Conservation (phyloP, 371 early-diverging fungal species). For the Coemansia sp. region DNA sequence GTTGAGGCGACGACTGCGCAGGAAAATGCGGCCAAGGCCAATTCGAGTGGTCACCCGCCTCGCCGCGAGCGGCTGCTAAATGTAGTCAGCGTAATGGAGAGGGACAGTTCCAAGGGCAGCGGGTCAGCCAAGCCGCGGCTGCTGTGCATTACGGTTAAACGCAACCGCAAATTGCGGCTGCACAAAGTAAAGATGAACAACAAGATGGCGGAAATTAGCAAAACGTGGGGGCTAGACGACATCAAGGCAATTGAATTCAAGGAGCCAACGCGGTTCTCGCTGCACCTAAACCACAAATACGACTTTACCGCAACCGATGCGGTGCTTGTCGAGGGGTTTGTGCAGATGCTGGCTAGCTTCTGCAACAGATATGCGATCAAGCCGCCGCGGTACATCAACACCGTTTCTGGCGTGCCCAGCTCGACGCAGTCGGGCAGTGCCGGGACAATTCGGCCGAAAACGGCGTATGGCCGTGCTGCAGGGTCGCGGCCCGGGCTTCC, state of each 20-base stretch:
- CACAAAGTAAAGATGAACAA: slow-evolving; percentile 48
- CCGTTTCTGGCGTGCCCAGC: slow-evolving; percentile 34
- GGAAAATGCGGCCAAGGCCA: slow-evolving; percentile 32
- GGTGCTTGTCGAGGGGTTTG: slow-evolving; percentile 37
- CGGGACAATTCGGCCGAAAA: slow-evolving; percentile 36
- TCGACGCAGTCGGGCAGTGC: slow-evolving; percentile 29
- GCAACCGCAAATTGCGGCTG: slow-evolving; percentile 49
- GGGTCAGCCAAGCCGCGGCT: slow-evolving; percentile 43
- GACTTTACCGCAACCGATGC: slow-evolving; percentile 42
- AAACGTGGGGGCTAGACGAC: slow-evolving; percentile 48
- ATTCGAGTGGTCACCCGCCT: slow-evolving; percentile 35
- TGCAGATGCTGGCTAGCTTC: slow-evolving; percentile 41
- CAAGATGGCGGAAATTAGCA: slow-evolving; percentile 38
- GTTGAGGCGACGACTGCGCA: slow-evolving; percentile 44
- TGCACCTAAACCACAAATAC: slow-evolving; percentile 42
- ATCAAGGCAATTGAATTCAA: slow-evolving; percentile 43
- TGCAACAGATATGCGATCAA: slow-evolving; percentile 40
- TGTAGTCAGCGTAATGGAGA: slow-evolving; percentile 47
- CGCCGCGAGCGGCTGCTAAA: slow-evolving; percentile 49
- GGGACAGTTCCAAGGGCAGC: slow-evolving; percentile 39
- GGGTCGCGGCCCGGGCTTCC: slow-evolving; percentile 9
- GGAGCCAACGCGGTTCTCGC: slow-evolving; percentile 44
- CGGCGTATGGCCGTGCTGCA: slow-evolving; percentile 21
- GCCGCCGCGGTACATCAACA: slow-evolving; percentile 41
- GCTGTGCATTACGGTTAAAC: slow-evolving; percentile 50